phyloP scores from a whole-genome alignment of 768 basidiomycete species.

The Boletus vermiculosoides region DNA sequence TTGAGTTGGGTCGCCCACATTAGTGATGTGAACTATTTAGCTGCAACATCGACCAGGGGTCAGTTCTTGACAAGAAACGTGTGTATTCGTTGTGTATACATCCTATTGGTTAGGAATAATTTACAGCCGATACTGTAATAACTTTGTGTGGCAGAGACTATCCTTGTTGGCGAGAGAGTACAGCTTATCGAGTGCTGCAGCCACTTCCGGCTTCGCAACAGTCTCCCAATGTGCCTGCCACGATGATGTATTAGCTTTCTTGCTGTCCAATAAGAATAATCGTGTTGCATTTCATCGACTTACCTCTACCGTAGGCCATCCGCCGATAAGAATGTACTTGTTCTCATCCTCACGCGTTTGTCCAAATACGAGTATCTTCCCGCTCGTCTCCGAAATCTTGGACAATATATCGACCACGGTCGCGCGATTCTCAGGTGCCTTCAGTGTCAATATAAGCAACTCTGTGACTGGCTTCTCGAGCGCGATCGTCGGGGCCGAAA shows the following conservation, averaged over 20 bases:
- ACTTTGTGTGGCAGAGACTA: conserved; percentile 9
- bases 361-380: conserved; percentile 20
- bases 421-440: conserved; percentile 23
- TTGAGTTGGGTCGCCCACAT: no score
- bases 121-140: conserved; percentile 6
- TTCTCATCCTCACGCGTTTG: conserved; percentile 20
- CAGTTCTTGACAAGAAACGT: no score
- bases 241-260: background rate
- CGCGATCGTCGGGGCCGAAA: conserved; percentile 14
- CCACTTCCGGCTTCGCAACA: conserved; percentile 6
- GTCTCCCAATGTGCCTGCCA: conserved; percentile 18
- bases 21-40: no score
- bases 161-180: conserved; percentile 16
- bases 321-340: conserved; percentile 17
- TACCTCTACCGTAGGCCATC: conserved; percentile 29
- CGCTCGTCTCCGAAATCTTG: conserved; percentile 10
- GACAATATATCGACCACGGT: conserved; percentile 11
- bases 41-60: no score
- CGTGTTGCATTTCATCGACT: background rate
- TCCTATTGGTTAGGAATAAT: background rate
- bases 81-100: background rate
- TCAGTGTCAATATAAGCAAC: conserved; percentile 18
- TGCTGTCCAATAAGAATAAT: background rate
- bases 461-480: conserved; percentile 26
- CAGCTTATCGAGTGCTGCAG: conserved; percentile 5